phyloP scores from a whole-genome alignment of 768 basidiomycete genomes.

The Tulasnella sp. region DNA sequence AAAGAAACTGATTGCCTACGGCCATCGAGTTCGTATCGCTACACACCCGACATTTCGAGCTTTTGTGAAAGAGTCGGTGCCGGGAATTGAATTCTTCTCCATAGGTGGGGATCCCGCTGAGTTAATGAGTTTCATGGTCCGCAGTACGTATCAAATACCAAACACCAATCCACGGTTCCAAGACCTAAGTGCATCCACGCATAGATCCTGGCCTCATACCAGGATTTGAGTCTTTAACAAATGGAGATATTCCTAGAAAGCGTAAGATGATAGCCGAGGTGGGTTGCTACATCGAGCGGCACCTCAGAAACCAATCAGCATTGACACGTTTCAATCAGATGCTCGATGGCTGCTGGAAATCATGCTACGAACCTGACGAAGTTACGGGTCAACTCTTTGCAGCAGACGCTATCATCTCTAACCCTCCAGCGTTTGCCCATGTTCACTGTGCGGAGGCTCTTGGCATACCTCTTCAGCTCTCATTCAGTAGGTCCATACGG shows the following conservation, averaged over 20 bases:
- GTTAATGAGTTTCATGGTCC: slow-evolving; percentile 62
- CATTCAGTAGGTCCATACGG: slow-evolving; percentile 38
- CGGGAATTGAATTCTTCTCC: slow-evolving; percentile 46
- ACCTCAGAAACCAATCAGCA: neutral
- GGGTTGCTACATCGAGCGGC: neutral
- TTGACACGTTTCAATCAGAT: slow-evolving; percentile 29
- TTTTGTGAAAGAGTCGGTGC: slow-evolving; percentile 38
- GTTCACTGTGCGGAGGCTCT: slow-evolving; percentile 52
- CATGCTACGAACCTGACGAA: slow-evolving; percentile 38
- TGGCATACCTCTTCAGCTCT: slow-evolving; percentile 42
- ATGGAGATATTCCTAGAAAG: slow-evolving; percentile 49
- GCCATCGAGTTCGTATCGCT: slow-evolving; percentile 48
- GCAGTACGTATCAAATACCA: slow-evolving; percentile 32
- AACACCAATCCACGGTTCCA: neutral
- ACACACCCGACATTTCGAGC: slow-evolving; percentile 47
- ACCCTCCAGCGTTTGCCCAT: slow-evolving; percentile 55
- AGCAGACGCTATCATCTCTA: slow-evolving; percentile 53
- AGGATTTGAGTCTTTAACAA: slow-evolving; percentile 41
- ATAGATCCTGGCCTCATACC: slow-evolving; percentile 53
- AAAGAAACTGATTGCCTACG: slow-evolving; percentile 34
- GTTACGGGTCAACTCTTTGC: slow-evolving; percentile 36
- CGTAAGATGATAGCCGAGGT: slow-evolving; percentile 43
- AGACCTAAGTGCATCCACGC: neutral
- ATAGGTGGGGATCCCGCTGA: slow-evolving; percentile 52
- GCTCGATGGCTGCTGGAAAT: slow-evolving; percentile 46